Conservation (phyloP, 345 rosid genomes). For the Brassica juncea region DNA sequence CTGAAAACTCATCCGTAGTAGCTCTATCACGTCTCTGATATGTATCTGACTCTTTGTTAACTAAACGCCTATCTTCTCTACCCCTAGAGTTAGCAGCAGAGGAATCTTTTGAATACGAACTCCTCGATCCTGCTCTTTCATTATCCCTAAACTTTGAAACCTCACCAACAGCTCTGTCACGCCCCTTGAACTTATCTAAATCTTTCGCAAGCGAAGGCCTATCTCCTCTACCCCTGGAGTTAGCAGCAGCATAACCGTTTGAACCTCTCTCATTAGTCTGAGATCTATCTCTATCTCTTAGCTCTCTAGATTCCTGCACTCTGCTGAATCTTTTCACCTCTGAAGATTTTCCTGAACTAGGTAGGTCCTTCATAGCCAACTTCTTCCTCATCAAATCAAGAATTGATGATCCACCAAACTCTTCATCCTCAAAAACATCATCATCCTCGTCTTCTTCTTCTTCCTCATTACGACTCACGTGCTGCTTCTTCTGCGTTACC, state of each 20-base stretch:
- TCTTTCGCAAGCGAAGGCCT: slow-evolving; percentile 37
- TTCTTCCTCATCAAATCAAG: slow-evolving; percentile 38
- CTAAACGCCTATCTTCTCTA: slow-evolving; percentile 56
- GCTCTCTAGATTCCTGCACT: slow-evolving; percentile 21
- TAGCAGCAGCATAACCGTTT: slow-evolving; percentile 46
- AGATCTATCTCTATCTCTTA: slow-evolving; percentile 11
- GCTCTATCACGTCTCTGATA: slow-evolving; percentile 27
- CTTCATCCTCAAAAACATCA: slow-evolving; percentile 15
- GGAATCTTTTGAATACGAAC: slow-evolving; percentile 40
- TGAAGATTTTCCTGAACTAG: slow-evolving; percentile 24
- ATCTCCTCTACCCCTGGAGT: slow-evolving; percentile 58
- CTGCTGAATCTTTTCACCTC: slow-evolving; percentile 18
- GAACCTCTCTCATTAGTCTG: slow-evolving; percentile 25
- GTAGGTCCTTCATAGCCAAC: slow-evolving; percentile 29
- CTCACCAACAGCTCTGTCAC: slow-evolving; percentile 14
- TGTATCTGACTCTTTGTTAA: slow-evolving; percentile 18
- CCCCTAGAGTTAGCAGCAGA: slow-evolving; percentile 54
- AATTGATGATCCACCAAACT: slow-evolving; percentile 39
- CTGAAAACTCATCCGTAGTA: slow-evolving; percentile 24
- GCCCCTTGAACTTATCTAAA: neutral
- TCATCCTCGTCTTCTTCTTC: slow-evolving; percentile 19
- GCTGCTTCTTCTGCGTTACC: slow-evolving; percentile 45
- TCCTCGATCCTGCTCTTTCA: slow-evolving; percentile 31
- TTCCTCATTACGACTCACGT: slow-evolving; percentile 19
- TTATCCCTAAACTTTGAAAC: slow-evolving; percentile 24